phyloP scores from a whole-genome alignment of 345 rosid species.

The Cardiospermum halicacabum region DNA sequence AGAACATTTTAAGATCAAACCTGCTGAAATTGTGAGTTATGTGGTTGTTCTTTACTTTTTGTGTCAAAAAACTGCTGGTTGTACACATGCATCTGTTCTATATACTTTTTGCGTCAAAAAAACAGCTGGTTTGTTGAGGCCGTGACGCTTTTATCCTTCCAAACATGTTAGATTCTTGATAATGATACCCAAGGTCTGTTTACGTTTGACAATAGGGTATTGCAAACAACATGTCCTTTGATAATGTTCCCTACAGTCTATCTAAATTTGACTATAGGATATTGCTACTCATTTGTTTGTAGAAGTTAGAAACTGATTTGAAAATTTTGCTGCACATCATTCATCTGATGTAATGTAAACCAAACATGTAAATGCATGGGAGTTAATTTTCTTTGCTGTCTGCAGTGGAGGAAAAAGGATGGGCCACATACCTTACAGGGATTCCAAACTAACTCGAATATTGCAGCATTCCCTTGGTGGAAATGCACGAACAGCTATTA shows the following conservation, averaged over 20 bases:
- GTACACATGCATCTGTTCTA: too few species aligned
- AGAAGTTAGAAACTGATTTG: neutral
- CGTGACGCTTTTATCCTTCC: neutral
- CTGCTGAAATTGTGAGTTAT: slow-evolving; percentile 5
- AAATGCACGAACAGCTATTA: slow-evolving; percentile 92
- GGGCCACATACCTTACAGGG: slow-evolving; percentile 83
- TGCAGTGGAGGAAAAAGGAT: slow-evolving; percentile 71
- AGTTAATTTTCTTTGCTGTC: slow-evolving; percentile 16
- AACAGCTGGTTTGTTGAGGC: neutral
- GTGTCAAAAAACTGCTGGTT: too few species aligned
- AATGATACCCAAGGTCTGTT: neutral
- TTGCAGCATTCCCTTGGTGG: slow-evolving; percentile 98
- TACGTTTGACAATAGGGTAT: neutral
- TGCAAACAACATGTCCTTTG: too few species aligned
- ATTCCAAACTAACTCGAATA: slow-evolving; percentile 93
- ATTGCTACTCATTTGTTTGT: neutral
- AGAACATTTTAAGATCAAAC: neutral
- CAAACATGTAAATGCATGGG: neutral
- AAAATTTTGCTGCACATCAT: neutral
- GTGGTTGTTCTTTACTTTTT: neutral
- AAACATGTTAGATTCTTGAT: neutral
- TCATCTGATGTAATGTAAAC: neutral
- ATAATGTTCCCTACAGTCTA: too few species aligned
- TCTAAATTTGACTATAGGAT: neutral
- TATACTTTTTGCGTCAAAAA: neutral